phyloP scores from a whole-genome alignment of 805 yeast species.

The Lipomyces sp. region DNA sequence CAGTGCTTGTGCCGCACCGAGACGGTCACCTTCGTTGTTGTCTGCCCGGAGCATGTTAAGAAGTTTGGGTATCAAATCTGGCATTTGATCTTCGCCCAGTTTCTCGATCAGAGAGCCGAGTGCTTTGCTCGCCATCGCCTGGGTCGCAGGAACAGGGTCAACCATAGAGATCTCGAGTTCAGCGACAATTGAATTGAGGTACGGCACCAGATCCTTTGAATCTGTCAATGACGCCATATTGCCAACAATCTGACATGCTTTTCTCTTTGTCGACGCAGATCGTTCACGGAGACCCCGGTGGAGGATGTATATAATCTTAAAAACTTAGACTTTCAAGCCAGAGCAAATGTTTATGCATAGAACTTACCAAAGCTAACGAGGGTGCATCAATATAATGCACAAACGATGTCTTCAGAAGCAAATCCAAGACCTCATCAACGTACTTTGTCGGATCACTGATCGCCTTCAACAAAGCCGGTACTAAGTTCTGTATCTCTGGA shows the following conservation, averaged over 20 bases:
- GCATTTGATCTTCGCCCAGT: slow-evolving; percentile 94
- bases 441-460: slow-evolving; percentile 93
- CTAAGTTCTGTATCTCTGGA: slow-evolving; percentile 93
- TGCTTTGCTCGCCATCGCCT: slow-evolving; percentile 97
- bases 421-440: slow-evolving; percentile 86
- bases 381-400: slow-evolving; percentile 99
- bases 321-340: not conserved
- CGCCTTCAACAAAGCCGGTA: slow-evolving; percentile 84
- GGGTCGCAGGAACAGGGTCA: slow-evolving; percentile 95
- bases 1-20: slow-evolving; percentile 96
- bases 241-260: slow-evolving; percentile 97
- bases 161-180: slow-evolving; percentile 95
- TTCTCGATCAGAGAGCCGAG: slow-evolving; percentile 95
- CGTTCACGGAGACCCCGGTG: slow-evolving; percentile 95
- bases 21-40: slow-evolving; percentile 80
- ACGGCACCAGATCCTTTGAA: slow-evolving; percentile 80
- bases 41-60: slow-evolving; percentile 78
- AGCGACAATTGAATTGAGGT: slow-evolving; percentile 72
- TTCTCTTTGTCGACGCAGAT: slow-evolving; percentile 88
- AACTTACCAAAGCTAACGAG: slow-evolving; percentile 78
- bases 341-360: not conserved
- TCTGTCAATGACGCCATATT: slow-evolving; percentile 97
- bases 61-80: slow-evolving; percentile 82
- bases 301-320: slow-evolving; percentile 71
- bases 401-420: slow-evolving; percentile 85